These are phyloP conservation scores for Moesziomyces antarcticus DNA, from an alignment of 1,284 basidiomycete species.

Conservation along the genomic window DNA sequence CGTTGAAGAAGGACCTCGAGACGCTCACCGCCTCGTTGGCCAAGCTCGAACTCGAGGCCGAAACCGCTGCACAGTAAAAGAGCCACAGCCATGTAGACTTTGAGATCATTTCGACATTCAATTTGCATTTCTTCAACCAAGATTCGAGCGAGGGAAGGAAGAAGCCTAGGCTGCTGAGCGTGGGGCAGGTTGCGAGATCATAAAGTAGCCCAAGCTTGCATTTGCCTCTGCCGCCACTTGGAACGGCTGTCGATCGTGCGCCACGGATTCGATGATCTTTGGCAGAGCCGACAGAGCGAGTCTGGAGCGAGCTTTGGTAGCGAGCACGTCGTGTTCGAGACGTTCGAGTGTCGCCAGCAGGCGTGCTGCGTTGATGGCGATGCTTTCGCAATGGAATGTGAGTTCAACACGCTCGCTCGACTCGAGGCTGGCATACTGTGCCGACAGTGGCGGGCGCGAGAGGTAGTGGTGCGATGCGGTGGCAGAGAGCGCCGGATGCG, in stretches of 20 bases:
- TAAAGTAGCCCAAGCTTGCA: slow-evolving; percentile 16
- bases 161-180: slow-evolving; percentile 6
- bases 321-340: slow-evolving; percentile 46
- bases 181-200: slow-evolving; percentile 10
- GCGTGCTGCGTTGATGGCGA: slow-evolving; percentile 46
- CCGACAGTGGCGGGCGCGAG: slow-evolving; percentile 31
- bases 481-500: slow-evolving; percentile 42
- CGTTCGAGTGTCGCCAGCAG: slow-evolving; percentile 42
- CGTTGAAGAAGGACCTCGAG: slow-evolving; percentile 41
- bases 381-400: slow-evolving; percentile 46
- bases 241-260: neutral
- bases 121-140: neutral
- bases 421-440: slow-evolving; percentile 24
- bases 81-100: too few relatives aligned
- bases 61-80: slow-evolving; percentile 1
- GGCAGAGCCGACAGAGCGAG: slow-evolving; percentile 11
- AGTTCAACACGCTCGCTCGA: slow-evolving; percentile 41
- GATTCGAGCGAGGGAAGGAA: neutral
- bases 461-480: slow-evolving; percentile 49
- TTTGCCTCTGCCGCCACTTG: neutral
- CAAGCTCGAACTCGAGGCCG: slow-evolving; percentile 34
- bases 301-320: slow-evolving; percentile 15
- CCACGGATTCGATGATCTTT: slow-evolving; percentile 12
- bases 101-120: too few relatives aligned
- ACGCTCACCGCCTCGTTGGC: slow-evolving; percentile 34